Base-by-base conservation (phyloP, 345 rosid genomes). In the Rhodamnia rubescens region DNA sequence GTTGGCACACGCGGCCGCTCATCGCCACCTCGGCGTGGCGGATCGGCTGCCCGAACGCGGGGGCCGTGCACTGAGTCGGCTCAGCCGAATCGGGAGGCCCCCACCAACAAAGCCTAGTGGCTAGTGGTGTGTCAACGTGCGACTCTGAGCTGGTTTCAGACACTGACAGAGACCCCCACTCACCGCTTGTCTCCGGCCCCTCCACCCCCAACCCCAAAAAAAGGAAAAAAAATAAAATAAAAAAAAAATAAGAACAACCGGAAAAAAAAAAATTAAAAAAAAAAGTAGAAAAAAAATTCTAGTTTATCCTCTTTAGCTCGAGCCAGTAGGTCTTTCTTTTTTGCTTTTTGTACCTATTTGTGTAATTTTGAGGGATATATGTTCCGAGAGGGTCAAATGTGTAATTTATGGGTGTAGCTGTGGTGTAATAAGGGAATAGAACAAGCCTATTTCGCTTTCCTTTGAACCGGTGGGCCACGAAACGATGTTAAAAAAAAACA, bases 1-100 rank as follows among this genome's bases (percentile, higher is more conserved):
- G 98, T 42, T 96, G 98, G 99, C 96, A 96, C 51, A 94, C 94
- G 1, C 91, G 98, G 8, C 97, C 98, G 27, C 94, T 96, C 22
- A 92, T 96, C 8, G 92, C 98, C 69, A 92, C 99, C 83, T 95
- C 98, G 4, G 98, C 99, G 29, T 96, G 99, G 99, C 91, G 89
- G 53, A 90, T 88, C 56, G 88, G 59, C 16, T 51, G 20, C 20
- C 78, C 82, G 40, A 13, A 81, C 20, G 83, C 84, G 83, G 58
- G 47, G 86, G 85, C 54, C 2, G 21, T 2, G 54, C 21, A 15
- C 7, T 53, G 20, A 53, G 21, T 15, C 21, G 21, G 54, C 54
- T 53, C 54, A 32, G 40, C 27, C 58, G 49, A 21, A 13, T 7
- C 49, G 49, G 14, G 52, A 49, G 51, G 69, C 32, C 69, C 69